Conservation (phyloP, 2,329 filamentous ascomycete genomes). For the Mariannaea sp. region DNA sequence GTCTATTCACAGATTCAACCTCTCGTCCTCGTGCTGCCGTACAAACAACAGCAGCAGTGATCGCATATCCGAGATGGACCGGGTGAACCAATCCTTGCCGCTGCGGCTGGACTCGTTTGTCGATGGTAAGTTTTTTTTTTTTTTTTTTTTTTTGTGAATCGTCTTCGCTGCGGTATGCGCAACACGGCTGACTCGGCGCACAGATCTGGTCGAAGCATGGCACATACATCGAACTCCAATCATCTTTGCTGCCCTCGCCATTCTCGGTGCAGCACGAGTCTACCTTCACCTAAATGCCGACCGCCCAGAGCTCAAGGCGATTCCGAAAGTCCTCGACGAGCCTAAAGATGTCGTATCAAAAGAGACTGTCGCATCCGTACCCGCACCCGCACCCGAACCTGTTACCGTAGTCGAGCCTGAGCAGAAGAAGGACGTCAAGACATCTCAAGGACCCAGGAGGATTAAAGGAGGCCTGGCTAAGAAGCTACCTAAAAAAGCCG, state of each 20-base stretch:
- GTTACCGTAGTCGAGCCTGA: constrained; percentile 27
- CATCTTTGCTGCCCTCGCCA: constrained; percentile 45
- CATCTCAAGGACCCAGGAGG: constrained; percentile 53
- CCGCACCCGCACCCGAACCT: too few species aligned
- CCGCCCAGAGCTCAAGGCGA: constrained; percentile 42
- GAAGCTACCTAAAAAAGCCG: constrained; percentile 36
- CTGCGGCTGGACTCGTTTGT: constrained; percentile 34
- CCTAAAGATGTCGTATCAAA: constrained; percentile 20
- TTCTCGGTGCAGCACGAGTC: constrained; percentile 47
- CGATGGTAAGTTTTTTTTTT: constrained; percentile 33
- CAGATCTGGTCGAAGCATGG: constrained; percentile 51
- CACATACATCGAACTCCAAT: constrained; percentile 53
- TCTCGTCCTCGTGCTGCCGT: constrained; percentile 6
- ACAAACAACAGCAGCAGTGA: constrained; percentile 5
- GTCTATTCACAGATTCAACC: constrained; percentile 13
- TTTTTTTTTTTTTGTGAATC: too few species aligned
- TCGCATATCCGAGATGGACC: constrained; percentile 31
- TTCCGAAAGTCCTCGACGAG: constrained; percentile 45
- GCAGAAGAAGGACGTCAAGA: constrained; percentile 38
- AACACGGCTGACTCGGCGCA: constrained; percentile 16
- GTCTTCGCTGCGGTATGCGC: background rate
- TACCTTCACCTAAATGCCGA: constrained; percentile 49
- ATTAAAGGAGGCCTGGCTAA: constrained; percentile 52
- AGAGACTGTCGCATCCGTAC: too few species aligned
- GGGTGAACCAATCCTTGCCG: constrained; percentile 34